Base-by-base conservation (phyloP, 202 grass and related monocot species). In the Hordeum pubiflorum region DNA sequence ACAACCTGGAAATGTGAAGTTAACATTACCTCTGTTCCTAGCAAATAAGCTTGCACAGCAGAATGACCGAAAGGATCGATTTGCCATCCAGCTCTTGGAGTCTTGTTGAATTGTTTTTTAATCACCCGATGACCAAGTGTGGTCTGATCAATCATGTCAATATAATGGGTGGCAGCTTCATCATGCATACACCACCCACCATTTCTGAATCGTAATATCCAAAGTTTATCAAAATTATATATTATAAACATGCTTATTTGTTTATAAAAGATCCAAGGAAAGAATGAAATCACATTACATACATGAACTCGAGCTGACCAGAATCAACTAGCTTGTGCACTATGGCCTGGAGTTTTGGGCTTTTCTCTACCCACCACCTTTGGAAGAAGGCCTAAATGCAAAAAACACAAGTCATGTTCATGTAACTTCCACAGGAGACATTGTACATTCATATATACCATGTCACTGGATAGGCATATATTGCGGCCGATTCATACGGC, bases 131-230 rank as follows among this genome's bases (percentile, higher is more conserved):
- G 94, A 71, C 94, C 94, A 76, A 97, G 89, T 55, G 91, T 97
- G 43, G 94, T 97, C 71, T 97, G 94, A 86, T 97, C 94, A 61
- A 97, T 97, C 91, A 94, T 97, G 79, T 97, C 94, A 76, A 94
- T 94, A 67, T 97, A 97, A 84, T 97, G 94, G 20, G 84, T 89
- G 3, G 87, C 81, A 64, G 94, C 94, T 86, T 97, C 94, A 86
- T 97, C 94, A 86, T 97, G 94, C 91, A 97, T 97, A 81, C 91
- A 97, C 91, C 91, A 94, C 6, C 94, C 91, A 66, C 94, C 94
- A 87, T 97, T 97, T 92, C 94, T 97, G 79, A 59, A 81, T 18
- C 56, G 68, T 72, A 39, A 66, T 22, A 65, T 66, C 29, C 48
- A 37, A 77, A 87, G 9, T 63, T 74, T 75, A 5, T 36, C 59